Evolutionary conservation across 495 filamentous ascomycete genomes (phyloP), one percentile per base, ranked within the genome.

Genomic region (Penicillium atrosanguineum): DNA sequence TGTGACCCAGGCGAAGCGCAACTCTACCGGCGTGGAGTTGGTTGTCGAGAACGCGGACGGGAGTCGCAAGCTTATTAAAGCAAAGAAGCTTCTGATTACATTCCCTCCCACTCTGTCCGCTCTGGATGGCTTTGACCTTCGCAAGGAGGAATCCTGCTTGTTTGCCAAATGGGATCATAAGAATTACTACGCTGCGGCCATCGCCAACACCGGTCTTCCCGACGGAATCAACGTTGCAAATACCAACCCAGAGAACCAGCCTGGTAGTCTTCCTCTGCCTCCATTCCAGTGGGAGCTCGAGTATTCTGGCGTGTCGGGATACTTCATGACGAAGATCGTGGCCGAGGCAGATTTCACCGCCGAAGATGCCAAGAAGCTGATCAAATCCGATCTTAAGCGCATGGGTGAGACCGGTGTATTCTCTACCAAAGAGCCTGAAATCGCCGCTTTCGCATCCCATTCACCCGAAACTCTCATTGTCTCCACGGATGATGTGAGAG

Each of bases 61-160:
- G 4, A 57, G 7, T 6, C 42, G 50, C 6, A 69, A 70, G 48
- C 61, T 73, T 28, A 70, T 82, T 48, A 39, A 60, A 31, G 74
- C 79, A 15, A 72, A 71, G 29, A 74, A 76, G 44, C 52, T 81
- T 31, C 51, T 83, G 15, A 61, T 77, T 34, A 60, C 74, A 1
- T 69, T 75, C 29, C 69, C 67, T 14, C 59, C 63, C 0, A 56
- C 57, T 9, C 42, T 69, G 7, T 42, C 57, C 18, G 69, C 68
- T 28, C 44, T 79, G 15, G 12, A 54, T 0, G 52, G 50, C 9
- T 71, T 77, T 50, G 71, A 75, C 52, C 67, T 78, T 0, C 57
- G 61, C 46, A 0, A 23, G 0, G 48, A 60, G 4, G 79, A 83
- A 51, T 18, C 19, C 0, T 11, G 21, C 5, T 21, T 81, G 8